These are phyloP conservation scores for Achlya hypogyna DNA, from an alignment of 352 stramenopile species.

Conservation along the genomic window DNA sequence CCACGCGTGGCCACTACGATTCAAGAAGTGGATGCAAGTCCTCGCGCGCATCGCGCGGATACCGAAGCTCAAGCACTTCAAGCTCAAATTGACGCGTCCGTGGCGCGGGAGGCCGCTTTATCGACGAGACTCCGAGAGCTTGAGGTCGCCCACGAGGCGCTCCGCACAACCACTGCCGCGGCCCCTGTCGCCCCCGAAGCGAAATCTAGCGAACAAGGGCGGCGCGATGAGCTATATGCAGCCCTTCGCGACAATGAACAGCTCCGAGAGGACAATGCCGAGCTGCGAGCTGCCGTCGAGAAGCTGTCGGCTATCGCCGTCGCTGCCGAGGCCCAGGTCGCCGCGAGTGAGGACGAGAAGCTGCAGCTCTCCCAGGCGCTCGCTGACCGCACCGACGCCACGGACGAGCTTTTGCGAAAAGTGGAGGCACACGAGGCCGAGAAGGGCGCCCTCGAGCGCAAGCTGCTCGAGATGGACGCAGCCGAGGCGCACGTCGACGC, in stretches of 20 bases:
- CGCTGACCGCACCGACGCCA: constrained; percentile 47
- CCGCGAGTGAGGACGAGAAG: constrained; percentile 42
- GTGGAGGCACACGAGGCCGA: constrained; percentile 20
- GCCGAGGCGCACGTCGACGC: constrained; percentile 46
- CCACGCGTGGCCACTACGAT: constrained; percentile 21
- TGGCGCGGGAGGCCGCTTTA: background rate
- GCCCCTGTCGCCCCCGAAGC: background rate
- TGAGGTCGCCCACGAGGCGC: background rate
- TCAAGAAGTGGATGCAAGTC: constrained; percentile 27
- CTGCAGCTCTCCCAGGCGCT: constrained; percentile 40
- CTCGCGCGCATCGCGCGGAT: constrained; percentile 33
- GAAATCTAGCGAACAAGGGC: constrained; percentile 19
- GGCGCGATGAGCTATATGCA: constrained; percentile 51
- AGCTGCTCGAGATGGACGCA: constrained; percentile 71
- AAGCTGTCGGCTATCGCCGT: constrained; percentile 31
- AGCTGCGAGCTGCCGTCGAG: constrained; percentile 32
- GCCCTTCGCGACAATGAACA: constrained; percentile 37
- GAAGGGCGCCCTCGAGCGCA: constrained; percentile 43
- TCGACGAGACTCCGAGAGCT: background rate
- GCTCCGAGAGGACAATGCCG: constrained; percentile 38
- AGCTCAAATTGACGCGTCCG: background rate
- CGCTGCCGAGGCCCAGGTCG: constrained; percentile 37
- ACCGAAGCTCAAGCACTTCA: background rate
- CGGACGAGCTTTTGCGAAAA: background rate
- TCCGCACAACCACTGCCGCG: background rate